Evolutionary conservation across 441 rosid species (phyloP), one percentile per base, ranked within the genome.

Genomic region (Gossypium gossypioides): DNA sequence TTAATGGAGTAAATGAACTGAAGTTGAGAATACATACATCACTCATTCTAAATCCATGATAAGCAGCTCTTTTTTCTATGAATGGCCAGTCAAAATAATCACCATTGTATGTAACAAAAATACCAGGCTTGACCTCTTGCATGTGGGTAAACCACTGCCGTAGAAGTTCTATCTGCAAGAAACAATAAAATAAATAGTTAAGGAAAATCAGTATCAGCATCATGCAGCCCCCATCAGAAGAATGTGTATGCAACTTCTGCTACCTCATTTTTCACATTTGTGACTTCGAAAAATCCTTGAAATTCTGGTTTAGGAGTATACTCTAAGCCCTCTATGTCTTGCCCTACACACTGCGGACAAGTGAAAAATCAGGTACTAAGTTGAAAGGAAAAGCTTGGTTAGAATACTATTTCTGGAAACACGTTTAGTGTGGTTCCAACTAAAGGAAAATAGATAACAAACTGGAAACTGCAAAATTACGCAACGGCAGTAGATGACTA

Each of bases 1-100:
- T 13, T 24, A 6, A 25, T 2, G n/a, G 58, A 71, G 75, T 32
- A 60, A 69, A 71, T 34, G 46, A 74, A 71, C 29, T 44, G 67
- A 81, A 13, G 71, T 29, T 68, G 4, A 55, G 40, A 76, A 10
- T 71, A 79, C 89, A 50, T 87, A 95, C 97, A 83, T 89, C 85
- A 78, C 87, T 86, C 99, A 96, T 89, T 81, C 83, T 88, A 69
- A 91, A 57, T 60, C 90, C 97, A 75, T 92, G 96, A 84, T 86
- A 79, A 19, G 96, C 85, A 76, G 99, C 98, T 86, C 99, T 90
- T 69, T 74, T 87, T 86, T 96, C 99, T 75, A 96, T 69, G 84
- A 96, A 96, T 55, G 99, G 99, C 99, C 99, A 96, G 79, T 96
- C 99, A 76, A 96, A 96, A 77, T 74, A 92, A 81, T 96, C 99